A percentile compares a stretch with the other conserved stretches of the same genome.
These are phyloP conservation scores for Euphorbia schlechtendalii DNA, from an alignment of 441 rosid genomes.

Conservation along the genomic window DNA sequence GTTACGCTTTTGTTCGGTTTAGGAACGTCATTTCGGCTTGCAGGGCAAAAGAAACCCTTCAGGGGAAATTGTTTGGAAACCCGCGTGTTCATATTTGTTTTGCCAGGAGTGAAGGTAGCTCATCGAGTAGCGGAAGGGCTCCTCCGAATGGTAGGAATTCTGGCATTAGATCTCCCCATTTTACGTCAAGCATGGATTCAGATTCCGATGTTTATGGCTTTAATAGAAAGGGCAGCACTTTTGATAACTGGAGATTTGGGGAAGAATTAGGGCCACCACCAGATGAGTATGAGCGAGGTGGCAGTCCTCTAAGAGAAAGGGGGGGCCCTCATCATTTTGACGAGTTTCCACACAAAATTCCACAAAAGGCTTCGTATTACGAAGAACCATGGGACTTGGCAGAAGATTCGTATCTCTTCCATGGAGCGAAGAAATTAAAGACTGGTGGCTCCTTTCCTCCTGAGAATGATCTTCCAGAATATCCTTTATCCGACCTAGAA, in stretches of 20 bases:
- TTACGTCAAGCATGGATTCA: constrained; percentile 36
- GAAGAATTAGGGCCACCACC: constrained; percentile 47
- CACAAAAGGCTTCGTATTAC: constrained; percentile 37
- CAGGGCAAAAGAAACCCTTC: constrained; percentile 90
- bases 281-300: constrained; percentile 45
- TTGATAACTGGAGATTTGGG: constrained; percentile 51
- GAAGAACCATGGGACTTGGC: constrained; percentile 79
- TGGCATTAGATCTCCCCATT: constrained; percentile 46
- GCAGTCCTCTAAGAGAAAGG: constrained; percentile 56
- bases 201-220: constrained; percentile 48
- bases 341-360: constrained; percentile 38
- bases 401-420: constrained; percentile 56
- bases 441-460: constrained; percentile 45
- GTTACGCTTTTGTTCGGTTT: constrained; percentile 93
- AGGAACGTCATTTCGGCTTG: constrained; percentile 55
- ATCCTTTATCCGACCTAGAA: constrained; percentile 51
- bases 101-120: constrained; percentile 70
- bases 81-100: constrained; percentile 95
- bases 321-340: constrained; percentile 30
- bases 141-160: constrained; percentile 47
- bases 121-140: constrained; percentile 53
- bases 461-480: constrained; percentile 66
- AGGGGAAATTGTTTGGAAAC: constrained; percentile 88
- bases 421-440: constrained; percentile 62
- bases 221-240: constrained; percentile 41